These are phyloP conservation scores for Dioscorea dumetorum DNA, from an alignment of 106 monocot species.

Conservation along the genomic window DNA sequence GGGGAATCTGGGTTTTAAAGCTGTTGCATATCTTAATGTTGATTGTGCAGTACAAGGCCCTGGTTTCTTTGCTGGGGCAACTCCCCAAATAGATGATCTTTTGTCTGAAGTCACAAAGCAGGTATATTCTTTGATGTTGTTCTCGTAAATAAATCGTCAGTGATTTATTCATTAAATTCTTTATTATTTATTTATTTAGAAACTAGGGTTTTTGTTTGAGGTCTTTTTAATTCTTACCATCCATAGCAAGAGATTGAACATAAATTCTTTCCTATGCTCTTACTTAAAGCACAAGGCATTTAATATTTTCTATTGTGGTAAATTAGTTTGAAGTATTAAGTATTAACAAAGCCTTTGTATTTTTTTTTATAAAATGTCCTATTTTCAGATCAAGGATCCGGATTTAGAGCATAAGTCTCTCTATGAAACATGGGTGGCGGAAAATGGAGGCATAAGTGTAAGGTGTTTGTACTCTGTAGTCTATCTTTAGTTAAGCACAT, in stretches of 20 bases:
- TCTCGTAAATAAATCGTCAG: not conserved
- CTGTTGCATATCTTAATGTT: slow-evolving; percentile 84
- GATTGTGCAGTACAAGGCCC: slow-evolving; percentile 89
- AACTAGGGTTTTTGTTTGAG: too few relatives aligned
- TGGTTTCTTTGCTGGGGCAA: slow-evolving; percentile 64
- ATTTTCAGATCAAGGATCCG: slow-evolving; percentile 67
- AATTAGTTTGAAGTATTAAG: too few relatives aligned
- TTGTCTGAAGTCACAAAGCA: slow-evolving; percentile 61
- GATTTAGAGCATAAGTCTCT: slow-evolving; percentile 44
- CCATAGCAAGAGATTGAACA: too few relatives aligned
- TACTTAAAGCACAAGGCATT: too few relatives aligned
- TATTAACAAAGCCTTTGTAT: too few relatives aligned
- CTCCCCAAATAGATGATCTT: slow-evolving; percentile 83
- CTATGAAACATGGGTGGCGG: slow-evolving; percentile 51
- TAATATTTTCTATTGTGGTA: too few relatives aligned
- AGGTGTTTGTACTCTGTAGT: slow-evolving; percentile 18
- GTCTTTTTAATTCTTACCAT: too few relatives aligned
- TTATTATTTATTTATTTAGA: too few relatives aligned
- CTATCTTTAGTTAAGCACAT: not conserved
- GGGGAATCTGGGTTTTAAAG: slow-evolving; percentile 49
- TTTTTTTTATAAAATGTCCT: too few relatives aligned
- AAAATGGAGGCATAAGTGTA: slow-evolving; percentile 49
- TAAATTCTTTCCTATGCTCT: too few relatives aligned
- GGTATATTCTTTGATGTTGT: slow-evolving; percentile 24
- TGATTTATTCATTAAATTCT: too few relatives aligned